Evolutionary conservation across 768 basidiomycete species (phyloP).

Genomic region (Boletus reticulatus): DNA sequence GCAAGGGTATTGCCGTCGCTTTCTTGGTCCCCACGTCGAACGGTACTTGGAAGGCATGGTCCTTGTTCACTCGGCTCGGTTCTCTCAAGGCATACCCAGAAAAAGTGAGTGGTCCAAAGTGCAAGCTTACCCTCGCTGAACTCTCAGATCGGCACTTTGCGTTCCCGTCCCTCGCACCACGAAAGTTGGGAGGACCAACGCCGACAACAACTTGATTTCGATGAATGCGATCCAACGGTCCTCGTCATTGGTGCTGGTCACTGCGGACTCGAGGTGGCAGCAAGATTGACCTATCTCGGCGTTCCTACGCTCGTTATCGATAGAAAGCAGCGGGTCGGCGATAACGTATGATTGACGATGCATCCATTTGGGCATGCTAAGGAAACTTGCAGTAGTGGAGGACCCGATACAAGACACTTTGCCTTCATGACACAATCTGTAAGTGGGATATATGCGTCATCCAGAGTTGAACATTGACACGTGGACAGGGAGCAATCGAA

Average conservation of each 20-base stretch:
- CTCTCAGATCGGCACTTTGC: conserved; percentile 34
- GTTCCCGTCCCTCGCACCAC: conserved; percentile 41
- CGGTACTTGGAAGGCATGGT: conserved; percentile 56
- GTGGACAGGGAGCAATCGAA: conserved; percentile 45
- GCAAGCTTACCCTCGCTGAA: not conserved
- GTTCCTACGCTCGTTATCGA: conserved; percentile 56
- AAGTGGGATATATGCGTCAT: conserved; percentile 20
- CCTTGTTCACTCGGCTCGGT: conserved; percentile 57
- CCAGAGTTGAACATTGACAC: not conserved
- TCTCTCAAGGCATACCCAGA: conserved; percentile 53
- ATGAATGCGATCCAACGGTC: conserved; percentile 50
- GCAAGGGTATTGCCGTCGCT: conserved; percentile 49
- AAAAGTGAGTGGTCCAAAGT: conserved; percentile 22
- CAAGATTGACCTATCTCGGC: conserved; percentile 55
- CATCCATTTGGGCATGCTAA: not conserved
- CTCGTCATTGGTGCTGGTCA: conserved; percentile 66
- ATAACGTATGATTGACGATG: conserved; percentile 29
- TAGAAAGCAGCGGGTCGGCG: conserved; percentile 46
- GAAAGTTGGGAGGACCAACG: conserved; percentile 52
- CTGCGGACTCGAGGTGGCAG: conserved; percentile 60
- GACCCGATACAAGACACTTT: conserved; percentile 53
- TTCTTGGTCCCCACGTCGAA: conserved; percentile 44
- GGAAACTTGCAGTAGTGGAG: conserved; percentile 39
- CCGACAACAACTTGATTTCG: conserved; percentile 41
- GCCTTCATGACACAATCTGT: conserved; percentile 52